phyloP scores from a whole-genome alignment of 148 eudicot genomes.

The Chenopodium suecicum region DNA sequence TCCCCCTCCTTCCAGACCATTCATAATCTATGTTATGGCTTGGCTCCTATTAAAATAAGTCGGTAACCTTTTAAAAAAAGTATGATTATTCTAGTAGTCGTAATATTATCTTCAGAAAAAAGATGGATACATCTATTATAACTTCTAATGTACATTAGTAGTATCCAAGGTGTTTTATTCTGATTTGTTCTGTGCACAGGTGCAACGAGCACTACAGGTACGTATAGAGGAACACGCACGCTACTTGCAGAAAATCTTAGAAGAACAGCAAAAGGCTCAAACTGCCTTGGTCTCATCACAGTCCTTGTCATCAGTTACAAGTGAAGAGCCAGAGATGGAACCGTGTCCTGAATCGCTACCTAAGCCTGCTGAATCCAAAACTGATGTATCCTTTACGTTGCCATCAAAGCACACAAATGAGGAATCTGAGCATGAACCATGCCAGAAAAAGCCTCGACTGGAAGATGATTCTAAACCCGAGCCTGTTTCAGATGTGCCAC shows the following conservation, averaged over 20 bases:
- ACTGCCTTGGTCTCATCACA: conserved; percentile 29
- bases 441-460: conserved; percentile 26
- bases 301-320: conserved; percentile 24
- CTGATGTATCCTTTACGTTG: conserved; percentile 23
- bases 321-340: conserved; percentile 21
- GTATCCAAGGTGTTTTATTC: not conserved
- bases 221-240: conserved; percentile 50
- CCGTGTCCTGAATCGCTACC: conserved; percentile 23
- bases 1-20: not conserved
- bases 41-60: not conserved
- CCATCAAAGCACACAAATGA: conserved; percentile 24
- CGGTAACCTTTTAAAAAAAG: not conserved
- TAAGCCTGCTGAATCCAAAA: conserved; percentile 30
- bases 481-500: conserved; percentile 14
- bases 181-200: conserved; percentile 24
- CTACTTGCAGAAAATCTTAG: conserved; percentile 47
- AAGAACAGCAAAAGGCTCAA: conserved; percentile 44
- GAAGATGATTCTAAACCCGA: conserved; percentile 18
- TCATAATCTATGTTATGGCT: not conserved
- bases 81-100: too few relatives aligned
- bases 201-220: conserved; percentile 43
- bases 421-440: conserved; percentile 25
- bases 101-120: not conserved
- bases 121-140: not conserved
- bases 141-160: not conserved